Evolutionary conservation across 1,284 basidiomycete genomes (phyloP).

Genomic region (Tylopilus sp.): DNA sequence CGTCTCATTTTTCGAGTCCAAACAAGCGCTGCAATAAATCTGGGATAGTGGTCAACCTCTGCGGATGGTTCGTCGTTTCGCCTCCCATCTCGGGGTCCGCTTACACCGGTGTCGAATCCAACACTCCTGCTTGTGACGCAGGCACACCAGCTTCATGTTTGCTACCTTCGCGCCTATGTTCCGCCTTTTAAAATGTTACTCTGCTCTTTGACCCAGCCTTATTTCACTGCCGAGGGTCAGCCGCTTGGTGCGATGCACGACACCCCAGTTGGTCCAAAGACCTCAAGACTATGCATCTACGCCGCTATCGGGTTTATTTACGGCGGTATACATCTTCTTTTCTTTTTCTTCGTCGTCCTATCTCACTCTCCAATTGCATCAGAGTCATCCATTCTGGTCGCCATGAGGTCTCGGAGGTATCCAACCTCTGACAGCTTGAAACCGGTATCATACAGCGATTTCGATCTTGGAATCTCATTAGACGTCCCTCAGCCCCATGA

Average conservation of each 20-base stretch:
- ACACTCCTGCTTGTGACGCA: conserved; percentile 57
- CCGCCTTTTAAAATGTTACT: conserved; percentile 42
- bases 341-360: neutral
- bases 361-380: conserved; percentile 11
- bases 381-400: conserved; percentile 63
- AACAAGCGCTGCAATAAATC: neutral
- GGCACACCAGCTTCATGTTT: conserved; percentile 48
- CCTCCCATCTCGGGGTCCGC: conserved; percentile 51
- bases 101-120: conserved; percentile 45
- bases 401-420: conserved; percentile 54
- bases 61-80: conserved; percentile 42
- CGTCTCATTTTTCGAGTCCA: neutral
- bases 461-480: conserved; percentile 45
- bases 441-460: conserved; percentile 35
- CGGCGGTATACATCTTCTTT: conserved; percentile 42
- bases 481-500: conserved; percentile 33
- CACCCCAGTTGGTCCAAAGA: conserved; percentile 38
- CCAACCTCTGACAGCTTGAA: conserved; percentile 36
- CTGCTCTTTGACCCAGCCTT: conserved; percentile 44
- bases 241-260: conserved; percentile 27
- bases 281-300: conserved; percentile 47
- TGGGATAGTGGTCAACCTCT: conserved; percentile 47
- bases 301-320: conserved; percentile 65
- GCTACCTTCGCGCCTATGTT: conserved; percentile 44
- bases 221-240: conserved; percentile 35